Evolutionary conservation across 2,329 filamentous ascomycete species (phyloP).

Genomic region (Colletotrichum truncatum): DNA sequence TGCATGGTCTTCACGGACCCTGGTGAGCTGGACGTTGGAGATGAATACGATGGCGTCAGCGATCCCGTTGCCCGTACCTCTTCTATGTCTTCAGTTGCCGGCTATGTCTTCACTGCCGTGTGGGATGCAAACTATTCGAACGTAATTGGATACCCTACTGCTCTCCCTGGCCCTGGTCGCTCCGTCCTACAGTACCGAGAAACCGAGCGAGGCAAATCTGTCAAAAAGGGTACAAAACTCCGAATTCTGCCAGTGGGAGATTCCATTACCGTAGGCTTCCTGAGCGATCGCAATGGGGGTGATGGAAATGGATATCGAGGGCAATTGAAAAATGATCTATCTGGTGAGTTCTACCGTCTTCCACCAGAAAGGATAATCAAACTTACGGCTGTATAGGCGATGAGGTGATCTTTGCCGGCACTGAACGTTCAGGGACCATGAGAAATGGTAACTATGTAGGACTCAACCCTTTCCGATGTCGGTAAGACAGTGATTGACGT

Average conservation of each 20-base stretch:
- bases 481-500: neutral
- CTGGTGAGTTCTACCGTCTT: no score
- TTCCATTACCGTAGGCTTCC: slow-evolving; percentile 41
- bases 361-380: no score
- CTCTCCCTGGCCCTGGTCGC: no score
- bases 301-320: slow-evolving; percentile 45
- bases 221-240: slow-evolving; percentile 33
- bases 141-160: no score
- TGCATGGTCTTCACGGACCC: no score
- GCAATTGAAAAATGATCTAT: slow-evolving; percentile 37
- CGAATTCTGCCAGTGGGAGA: slow-evolving; percentile 47
- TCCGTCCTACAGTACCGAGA: no score
- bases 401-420: slow-evolving; percentile 42
- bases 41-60: no score
- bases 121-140: no score
- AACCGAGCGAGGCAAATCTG: neutral
- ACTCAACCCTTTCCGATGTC: neutral
- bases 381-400: slow-evolving; percentile 25
- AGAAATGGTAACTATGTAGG: slow-evolving; percentile 42
- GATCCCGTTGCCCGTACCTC: no score
- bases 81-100: no score
- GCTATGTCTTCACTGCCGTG: no score
- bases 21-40: no score
- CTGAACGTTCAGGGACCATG: slow-evolving; percentile 37
- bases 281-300: slow-evolving; percentile 37